Conservation (phyloP, 2,329 filamentous ascomycete genomes). For the Davidsoniella eucalypti region DNA sequence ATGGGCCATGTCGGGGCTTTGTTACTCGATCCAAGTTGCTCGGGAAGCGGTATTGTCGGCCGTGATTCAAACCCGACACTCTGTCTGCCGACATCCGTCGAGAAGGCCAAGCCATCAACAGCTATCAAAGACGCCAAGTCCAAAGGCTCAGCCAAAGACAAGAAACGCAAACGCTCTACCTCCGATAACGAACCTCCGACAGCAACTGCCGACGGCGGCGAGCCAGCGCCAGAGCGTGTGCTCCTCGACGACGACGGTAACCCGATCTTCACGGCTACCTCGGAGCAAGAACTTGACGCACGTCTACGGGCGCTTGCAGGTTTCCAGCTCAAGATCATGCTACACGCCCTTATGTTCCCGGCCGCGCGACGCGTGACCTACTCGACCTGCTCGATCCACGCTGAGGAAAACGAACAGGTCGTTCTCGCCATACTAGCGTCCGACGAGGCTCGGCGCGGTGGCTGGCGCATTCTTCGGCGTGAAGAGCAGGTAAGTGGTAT, state of each 20-base stretch:
- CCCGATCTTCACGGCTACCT: conserved; percentile 31
- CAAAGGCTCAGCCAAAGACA: conserved; percentile 6
- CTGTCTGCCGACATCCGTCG: conserved; percentile 32
- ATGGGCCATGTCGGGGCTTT: conserved; percentile 51
- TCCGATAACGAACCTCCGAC: conserved; percentile 18
- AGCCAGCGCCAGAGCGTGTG: conserved; percentile 20
- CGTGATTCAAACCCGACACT: conserved; percentile 62
- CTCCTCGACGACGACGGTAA: conserved; percentile 43
- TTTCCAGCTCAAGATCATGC: conserved; percentile 68
- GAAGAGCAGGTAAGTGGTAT: conserved; percentile 62
- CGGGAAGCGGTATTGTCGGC: conserved; percentile 84
- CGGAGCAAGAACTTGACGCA: conserved; percentile 39
- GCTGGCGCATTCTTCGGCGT: conserved; percentile 63
- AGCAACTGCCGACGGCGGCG: conserved; percentile 17
- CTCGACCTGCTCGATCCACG: conserved; percentile 82
- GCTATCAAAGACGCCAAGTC: neutral
- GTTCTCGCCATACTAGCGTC: conserved; percentile 57
- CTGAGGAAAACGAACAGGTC: conserved; percentile 76
- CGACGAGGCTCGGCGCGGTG: conserved; percentile 43
- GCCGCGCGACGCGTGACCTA: conserved; percentile 65
- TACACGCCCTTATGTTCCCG: conserved; percentile 73
- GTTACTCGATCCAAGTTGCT: conserved; percentile 85
- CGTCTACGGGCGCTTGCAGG: conserved; percentile 58
- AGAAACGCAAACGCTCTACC: conserved; percentile 26
- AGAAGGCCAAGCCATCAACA: conserved; percentile 5